A percentile compares a stretch with the other conserved stretches of the same genome.
These are phyloP conservation scores for Tritrichomonas foetus DNA, from an alignment of 208 protist genomes.

Conservation along the genomic window DNA sequence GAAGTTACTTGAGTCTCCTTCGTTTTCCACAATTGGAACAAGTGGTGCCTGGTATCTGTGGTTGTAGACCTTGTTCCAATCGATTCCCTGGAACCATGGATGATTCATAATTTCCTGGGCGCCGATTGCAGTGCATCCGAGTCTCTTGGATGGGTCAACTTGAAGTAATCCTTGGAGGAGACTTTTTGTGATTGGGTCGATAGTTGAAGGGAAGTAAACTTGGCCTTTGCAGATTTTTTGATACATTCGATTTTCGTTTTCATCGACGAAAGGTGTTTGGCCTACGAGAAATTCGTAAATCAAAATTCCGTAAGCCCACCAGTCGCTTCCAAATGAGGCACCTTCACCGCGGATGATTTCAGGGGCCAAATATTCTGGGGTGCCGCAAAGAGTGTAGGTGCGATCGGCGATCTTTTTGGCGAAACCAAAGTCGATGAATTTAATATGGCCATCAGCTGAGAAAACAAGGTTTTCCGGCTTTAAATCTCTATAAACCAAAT, in stretches of 20 bases:
- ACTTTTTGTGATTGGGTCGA: background rate
- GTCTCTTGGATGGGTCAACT: conserved; percentile 44
- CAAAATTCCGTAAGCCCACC: conserved; percentile 20
- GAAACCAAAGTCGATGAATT: conserved; percentile 44
- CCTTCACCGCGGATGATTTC: conserved; percentile 42
- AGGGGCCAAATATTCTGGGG: conserved; percentile 61
- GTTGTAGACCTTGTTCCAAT: background rate
- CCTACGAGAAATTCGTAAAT: background rate
- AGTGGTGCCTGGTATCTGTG: background rate
- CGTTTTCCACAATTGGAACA: background rate
- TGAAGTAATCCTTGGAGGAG: conserved; percentile 25
- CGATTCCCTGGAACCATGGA: conserved; percentile 36
- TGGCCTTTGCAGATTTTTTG: background rate
- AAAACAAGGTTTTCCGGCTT: conserved; percentile 53
- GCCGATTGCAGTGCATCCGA: conserved; percentile 47
- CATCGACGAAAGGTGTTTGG: background rate
- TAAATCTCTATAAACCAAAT: conserved; percentile 55
- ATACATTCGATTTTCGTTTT: background rate
- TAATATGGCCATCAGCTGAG: background rate
- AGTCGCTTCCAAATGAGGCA: background rate
- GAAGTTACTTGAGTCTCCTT: background rate
- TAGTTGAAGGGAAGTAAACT: background rate
- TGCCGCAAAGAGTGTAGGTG: conserved; percentile 61
- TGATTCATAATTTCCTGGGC: conserved; percentile 48
- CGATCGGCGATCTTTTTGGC: conserved; percentile 47